These are phyloP conservation scores for Pilatotrama ljubarskyi DNA, from an alignment of 768 basidiomycete species.

Conservation along the genomic window DNA sequence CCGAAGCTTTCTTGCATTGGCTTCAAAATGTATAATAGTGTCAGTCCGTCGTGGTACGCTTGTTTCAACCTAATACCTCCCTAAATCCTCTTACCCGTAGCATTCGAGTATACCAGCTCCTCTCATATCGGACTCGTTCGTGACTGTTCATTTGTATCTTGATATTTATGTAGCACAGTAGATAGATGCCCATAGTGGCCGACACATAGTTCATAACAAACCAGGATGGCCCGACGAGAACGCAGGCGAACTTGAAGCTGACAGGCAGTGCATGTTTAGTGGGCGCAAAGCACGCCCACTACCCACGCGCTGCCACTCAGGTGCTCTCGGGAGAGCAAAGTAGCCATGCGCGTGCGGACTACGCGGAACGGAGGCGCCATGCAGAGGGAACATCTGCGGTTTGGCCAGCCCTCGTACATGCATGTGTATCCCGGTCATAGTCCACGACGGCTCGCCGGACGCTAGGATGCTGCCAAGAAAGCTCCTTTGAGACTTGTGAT, in stretches of 20 bases:
- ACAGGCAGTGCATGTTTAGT: neutral
- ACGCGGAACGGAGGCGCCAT: no score
- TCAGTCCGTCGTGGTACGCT: neutral
- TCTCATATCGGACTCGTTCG: neutral
- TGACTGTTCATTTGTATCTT: neutral
- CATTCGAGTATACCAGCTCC: slow-evolving; percentile 5
- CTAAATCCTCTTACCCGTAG: slow-evolving; percentile 3
- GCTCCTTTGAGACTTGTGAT: no score
- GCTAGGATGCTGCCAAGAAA: no score
- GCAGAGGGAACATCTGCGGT: no score
- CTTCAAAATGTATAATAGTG: slow-evolving; percentile 10
- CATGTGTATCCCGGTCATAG: no score
- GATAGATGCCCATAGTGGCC: neutral
- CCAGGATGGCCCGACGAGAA: neutral
- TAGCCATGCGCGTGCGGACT: no score
- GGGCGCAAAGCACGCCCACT: neutral
- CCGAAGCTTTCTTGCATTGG: neutral
- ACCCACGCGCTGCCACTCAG: neutral
- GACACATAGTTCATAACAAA: no score
- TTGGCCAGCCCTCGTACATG: no score
- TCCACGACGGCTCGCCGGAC: no score
- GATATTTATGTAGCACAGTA: slow-evolving; percentile 19
- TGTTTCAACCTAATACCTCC: neutral
- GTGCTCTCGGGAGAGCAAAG: neutral
- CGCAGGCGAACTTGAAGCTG: neutral